A percentile compares a stretch with the other conserved stretches of the same genome.
phyloP scores from a whole-genome alignment of 192 early-diverging fungal genomes.

The Spinellus fusiger region DNA sequence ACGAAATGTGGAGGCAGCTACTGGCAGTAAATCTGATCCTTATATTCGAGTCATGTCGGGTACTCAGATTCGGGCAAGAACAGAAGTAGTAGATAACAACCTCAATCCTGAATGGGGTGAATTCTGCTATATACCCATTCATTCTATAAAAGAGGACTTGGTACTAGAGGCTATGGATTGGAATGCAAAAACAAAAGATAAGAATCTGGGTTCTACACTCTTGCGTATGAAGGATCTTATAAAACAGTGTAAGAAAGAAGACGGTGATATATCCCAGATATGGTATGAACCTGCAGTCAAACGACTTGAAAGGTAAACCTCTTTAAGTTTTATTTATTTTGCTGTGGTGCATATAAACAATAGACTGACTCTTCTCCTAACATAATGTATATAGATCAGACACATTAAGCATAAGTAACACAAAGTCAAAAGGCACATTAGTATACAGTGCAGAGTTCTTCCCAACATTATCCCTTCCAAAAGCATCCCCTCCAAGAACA shows the following conservation, averaged over 20 bases:
- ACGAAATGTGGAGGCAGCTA: constrained; percentile 19
- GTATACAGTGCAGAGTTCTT: constrained; percentile 37
- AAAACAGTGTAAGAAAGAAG: background rate
- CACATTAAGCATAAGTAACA: background rate
- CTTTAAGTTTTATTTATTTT: background rate
- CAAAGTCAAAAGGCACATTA: constrained; percentile 25
- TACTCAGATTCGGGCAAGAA: constrained; percentile 52
- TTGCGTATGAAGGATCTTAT: constrained; percentile 39
- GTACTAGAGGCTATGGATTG: constrained; percentile 68
- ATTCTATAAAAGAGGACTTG: constrained; percentile 57
- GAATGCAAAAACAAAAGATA: constrained; percentile 69
- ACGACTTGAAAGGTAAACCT: constrained; percentile 1
- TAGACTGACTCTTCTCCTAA: background rate
- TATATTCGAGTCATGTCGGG: constrained; percentile 64
- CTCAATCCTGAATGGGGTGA: constrained; percentile 85
- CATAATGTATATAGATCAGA: no score
- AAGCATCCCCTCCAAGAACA: background rate
- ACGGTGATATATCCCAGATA: constrained; percentile 7
- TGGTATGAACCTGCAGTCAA: constrained; percentile 11
- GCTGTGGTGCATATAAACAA: background rate
- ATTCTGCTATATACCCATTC: constrained; percentile 69
- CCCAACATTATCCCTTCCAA: constrained; percentile 18
- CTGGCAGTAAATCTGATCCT: constrained; percentile 62
- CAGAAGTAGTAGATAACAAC: constrained; percentile 63
- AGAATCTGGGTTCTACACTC: constrained; percentile 55